Evolutionary conservation across 2,329 filamentous ascomycete genomes (phyloP), one percentile per base, ranked within the genome.

Genomic region (Diaporthe batatas): DNA sequence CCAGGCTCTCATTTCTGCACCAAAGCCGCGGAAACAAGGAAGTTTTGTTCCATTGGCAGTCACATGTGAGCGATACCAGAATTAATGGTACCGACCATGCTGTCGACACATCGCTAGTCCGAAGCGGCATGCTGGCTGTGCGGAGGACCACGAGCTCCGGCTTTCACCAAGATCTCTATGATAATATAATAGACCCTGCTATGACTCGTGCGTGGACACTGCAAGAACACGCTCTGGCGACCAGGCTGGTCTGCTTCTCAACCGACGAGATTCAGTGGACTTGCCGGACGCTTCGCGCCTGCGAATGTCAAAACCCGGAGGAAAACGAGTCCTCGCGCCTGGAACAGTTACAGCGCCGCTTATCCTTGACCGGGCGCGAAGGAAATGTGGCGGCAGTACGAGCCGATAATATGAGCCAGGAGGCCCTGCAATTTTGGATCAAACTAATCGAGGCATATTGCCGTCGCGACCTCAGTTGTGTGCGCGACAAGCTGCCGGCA

Each of bases 241-340:
- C 54, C 10, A 21, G 54, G 10, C 4, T 57, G 10, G 32, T 57
- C 1, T 57, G 18, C 21, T 57, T 57, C 21, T 57, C 54, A 11
- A 36, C 54, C 29, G 54, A 57, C 21, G 54, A 57, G 54, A 3
- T 57, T 4, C 54, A 57, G 32, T 57, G 54, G 54, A 57, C 54
- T 1, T 57, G 54, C 32, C 54, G 54, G 8, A 57, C 32, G 2
- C 54, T 36, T 14, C 21, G 54, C 29, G 54, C 54, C 32, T 57
- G 54, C 54, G 54, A 57, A 6, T 57, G 54, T 34, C 29, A 29
- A 12, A 12, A n/a, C 12, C 54, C 54, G 3, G 54, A 57, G 2
- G 6, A 57, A 3, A 4, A 14, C 54, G 32, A 16, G 10, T n/a
- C 8, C 29, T 29, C 54, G 18, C 54, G 32, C 32, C 12, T 36